phyloP scores from a whole-genome alignment of 495 filamentous ascomycete species.

The Hapsidospora chrysogenum region DNA sequence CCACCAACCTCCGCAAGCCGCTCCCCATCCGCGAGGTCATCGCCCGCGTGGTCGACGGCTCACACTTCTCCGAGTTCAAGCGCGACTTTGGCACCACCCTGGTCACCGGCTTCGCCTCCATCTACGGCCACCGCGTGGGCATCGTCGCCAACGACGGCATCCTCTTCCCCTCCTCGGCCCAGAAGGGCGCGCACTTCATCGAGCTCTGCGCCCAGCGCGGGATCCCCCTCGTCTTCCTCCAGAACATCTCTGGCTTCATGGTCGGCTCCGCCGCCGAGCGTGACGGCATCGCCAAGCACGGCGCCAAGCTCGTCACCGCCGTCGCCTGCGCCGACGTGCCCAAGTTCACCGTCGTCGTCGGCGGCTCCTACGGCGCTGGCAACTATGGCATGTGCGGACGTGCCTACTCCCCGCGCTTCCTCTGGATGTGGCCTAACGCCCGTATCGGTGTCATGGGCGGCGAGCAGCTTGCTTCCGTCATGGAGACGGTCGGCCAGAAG shows the following conservation, averaged over 20 bases:
- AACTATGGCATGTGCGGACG: conserved; percentile 73
- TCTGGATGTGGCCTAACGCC: conserved; percentile 98
- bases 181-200: conserved; percentile 97
- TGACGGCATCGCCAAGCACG: conserved; percentile 94
- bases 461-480: conserved; percentile 82
- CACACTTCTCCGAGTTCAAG: conserved; percentile 88
- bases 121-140: conserved; percentile 82
- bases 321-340: conserved; percentile 91
- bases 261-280: conserved; percentile 84
- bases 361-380: conserved; percentile 67
- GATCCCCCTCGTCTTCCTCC: conserved; percentile 82
- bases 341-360: conserved; percentile 92
- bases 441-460: conserved; percentile 91
- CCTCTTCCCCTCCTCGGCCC: conserved; percentile 75
- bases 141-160: conserved; percentile 97
- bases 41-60: conserved; percentile 83
- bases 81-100: conserved; percentile 78
- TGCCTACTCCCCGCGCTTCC: conserved; percentile 74
- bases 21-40: conserved; percentile 84
- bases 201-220: conserved; percentile 86
- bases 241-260: conserved; percentile 98
- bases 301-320: conserved; percentile 90
- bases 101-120: conserved; percentile 81
- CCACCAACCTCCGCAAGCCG: conserved; percentile 70
- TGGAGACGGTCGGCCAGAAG: conserved; percentile 81